Percentiles rank a stretch among this genome's conserved stretches.
phyloP scores from a whole-genome alignment of 1,284 basidiomycete genomes.

The Pterulicium gracile region DNA sequence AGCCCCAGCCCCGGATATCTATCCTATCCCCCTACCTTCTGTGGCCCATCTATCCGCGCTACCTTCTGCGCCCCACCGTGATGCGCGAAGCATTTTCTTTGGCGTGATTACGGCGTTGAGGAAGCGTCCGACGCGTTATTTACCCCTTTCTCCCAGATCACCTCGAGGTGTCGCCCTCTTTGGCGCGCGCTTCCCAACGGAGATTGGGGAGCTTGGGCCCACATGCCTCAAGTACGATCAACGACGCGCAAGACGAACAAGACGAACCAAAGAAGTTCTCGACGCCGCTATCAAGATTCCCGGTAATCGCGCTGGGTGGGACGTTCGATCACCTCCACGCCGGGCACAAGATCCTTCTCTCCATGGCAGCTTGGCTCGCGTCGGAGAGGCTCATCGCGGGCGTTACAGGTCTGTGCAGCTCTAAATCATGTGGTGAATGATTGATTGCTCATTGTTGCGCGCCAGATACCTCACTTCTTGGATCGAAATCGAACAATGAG shows the following conservation, averaged over 20 bases:
- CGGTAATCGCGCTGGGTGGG: slow-evolving; percentile 49
- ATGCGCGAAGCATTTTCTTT: not conserved
- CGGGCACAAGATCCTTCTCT: slow-evolving; percentile 94
- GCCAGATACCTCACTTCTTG: slow-evolving; percentile 65
- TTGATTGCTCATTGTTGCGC: slow-evolving; percentile 1
- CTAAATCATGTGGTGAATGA: not conserved
- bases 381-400: slow-evolving; percentile 80
- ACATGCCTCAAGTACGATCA: slow-evolving; percentile 5
- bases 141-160: not conserved
- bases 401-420: slow-evolving; percentile 52
- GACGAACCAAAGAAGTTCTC: slow-evolving; percentile 3
- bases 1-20: too few species aligned
- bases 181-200: not conserved
- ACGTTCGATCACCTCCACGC: slow-evolving; percentile 98
- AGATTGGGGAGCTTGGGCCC: slow-evolving; percentile 4
- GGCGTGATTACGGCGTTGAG: too few species aligned
- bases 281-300: slow-evolving; percentile 21
- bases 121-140: not conserved
- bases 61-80: not conserved
- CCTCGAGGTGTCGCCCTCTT: not conserved
- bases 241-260: slow-evolving; percentile 5
- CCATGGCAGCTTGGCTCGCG: slow-evolving; percentile 82
- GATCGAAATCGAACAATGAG: slow-evolving; percentile 62
- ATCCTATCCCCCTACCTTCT: not conserved
- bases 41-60: not conserved